Conservation (phyloP, 805 yeast species). For the Metschnikowia cerradonensis region DNA sequence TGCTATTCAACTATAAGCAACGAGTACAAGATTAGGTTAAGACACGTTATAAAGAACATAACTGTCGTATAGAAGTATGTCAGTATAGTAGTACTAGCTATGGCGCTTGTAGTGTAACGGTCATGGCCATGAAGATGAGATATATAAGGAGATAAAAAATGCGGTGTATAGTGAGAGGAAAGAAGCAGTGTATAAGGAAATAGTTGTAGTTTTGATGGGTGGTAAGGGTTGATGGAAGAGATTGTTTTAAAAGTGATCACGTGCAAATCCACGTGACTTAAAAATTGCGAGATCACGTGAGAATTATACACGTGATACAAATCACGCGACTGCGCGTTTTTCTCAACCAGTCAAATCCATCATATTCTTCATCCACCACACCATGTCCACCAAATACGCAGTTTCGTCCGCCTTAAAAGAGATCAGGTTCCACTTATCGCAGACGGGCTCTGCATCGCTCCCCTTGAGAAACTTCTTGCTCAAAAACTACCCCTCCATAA, state of each 20-base stretch:
- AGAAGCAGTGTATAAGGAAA: too few relatives aligned
- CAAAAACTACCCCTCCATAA: slow-evolving; percentile 61
- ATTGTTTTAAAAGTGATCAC: neutral
- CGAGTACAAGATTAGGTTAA: too few relatives aligned
- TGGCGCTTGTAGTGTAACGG: too few relatives aligned
- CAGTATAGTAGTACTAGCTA: too few relatives aligned
- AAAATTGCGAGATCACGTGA: neutral
- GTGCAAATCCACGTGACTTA: neutral
- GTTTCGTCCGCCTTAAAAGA: slow-evolving; percentile 64
- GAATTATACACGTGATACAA: slow-evolving; percentile 9
- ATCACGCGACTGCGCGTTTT: slow-evolving; percentile 9
- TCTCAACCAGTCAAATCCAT: slow-evolving; percentile 16
- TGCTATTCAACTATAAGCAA: too few relatives aligned
- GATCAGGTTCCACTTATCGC: slow-evolving; percentile 77
- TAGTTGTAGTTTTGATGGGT: too few relatives aligned
- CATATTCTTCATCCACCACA: slow-evolving; percentile 4
- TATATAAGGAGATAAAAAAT: too few relatives aligned
- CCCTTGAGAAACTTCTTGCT: slow-evolving; percentile 63
- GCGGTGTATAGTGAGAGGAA: too few relatives aligned
- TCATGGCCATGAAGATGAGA: too few relatives aligned
- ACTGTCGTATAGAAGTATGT: too few relatives aligned
- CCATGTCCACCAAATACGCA: slow-evolving; percentile 38
- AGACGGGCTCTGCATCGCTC: slow-evolving; percentile 67
- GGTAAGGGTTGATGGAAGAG: too few relatives aligned
- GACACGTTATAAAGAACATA: too few relatives aligned